Evolutionary conservation across 2,329 filamentous ascomycete genomes (phyloP).

Genomic region (Alternaria brassicicola): DNA sequence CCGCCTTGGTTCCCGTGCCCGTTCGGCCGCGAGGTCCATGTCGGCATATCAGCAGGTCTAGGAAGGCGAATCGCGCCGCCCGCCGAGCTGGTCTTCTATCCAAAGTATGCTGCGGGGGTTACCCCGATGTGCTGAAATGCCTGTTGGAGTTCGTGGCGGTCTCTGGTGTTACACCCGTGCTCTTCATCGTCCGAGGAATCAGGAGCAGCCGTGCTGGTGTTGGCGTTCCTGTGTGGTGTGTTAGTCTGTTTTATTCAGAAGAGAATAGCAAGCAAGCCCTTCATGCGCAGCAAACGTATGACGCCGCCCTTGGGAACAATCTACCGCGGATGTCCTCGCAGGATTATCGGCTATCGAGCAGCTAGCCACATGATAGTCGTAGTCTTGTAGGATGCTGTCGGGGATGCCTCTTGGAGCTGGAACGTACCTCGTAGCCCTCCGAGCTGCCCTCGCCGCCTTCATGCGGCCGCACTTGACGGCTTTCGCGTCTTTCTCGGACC

Average conservation of each 20-base stretch:
- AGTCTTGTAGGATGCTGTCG: not conserved
- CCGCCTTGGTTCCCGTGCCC: not conserved
- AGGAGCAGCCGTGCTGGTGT: too few relatives aligned
- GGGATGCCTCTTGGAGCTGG: too few relatives aligned
- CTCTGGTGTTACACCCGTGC: not conserved
- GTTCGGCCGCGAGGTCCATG: not conserved
- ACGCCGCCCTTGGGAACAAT: not conserved
- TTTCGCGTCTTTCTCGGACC: not conserved
- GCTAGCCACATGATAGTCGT: not conserved
- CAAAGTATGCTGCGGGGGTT: not conserved
- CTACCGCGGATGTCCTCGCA: not conserved
- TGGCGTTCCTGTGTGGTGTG: not conserved
- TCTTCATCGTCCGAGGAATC: not conserved
- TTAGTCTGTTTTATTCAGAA: not conserved
- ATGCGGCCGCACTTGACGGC: not conserved
- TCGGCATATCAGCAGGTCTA: not conserved
- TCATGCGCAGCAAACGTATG: not conserved
- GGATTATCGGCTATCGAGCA: not conserved
- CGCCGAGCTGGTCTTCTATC: not conserved
- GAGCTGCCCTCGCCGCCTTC: not conserved
- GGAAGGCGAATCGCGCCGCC: not conserved
- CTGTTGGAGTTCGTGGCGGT: not conserved
- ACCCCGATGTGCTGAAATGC: not conserved
- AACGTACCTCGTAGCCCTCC: not conserved
- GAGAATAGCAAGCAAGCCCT: not conserved